A percentile compares a stretch with the other conserved stretches of the same genome.
phyloP scores from a whole-genome alignment of 441 rosid species.

The Mallotus repandus region DNA sequence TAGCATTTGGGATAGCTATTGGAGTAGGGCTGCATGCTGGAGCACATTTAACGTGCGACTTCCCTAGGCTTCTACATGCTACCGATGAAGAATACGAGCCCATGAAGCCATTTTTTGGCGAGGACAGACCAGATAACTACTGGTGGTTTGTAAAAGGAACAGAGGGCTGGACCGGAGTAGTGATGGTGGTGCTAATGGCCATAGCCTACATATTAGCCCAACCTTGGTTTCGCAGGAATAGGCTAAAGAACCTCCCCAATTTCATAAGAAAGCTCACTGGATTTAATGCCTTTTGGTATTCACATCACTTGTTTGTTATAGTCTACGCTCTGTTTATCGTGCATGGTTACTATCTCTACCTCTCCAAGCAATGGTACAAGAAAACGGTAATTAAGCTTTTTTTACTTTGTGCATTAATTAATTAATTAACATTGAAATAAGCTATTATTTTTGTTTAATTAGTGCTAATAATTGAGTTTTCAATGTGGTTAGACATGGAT shows the following conservation, averaged over 20 bases:
- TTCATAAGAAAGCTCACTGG: conserved; percentile 75
- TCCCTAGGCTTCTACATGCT: conserved; percentile 62
- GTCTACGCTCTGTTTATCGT: conserved; percentile 62
- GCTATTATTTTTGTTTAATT: too few relatives aligned
- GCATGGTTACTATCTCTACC: conserved; percentile 61
- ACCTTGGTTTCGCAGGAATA: conserved; percentile 59
- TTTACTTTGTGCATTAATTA: too few relatives aligned
- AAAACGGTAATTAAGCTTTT: conserved; percentile 48
- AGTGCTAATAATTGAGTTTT: background rate
- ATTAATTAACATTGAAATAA: too few relatives aligned
- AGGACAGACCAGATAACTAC: conserved; percentile 50
- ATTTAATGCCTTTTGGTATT: conserved; percentile 90
- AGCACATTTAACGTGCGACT: conserved; percentile 71
- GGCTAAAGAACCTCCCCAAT: conserved; percentile 51
- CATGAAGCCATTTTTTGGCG: conserved; percentile 55
- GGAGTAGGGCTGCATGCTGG: conserved; percentile 76
- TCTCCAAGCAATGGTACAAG: conserved; percentile 67
- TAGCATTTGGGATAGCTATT: conserved; percentile 66
- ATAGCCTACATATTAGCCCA: conserved; percentile 68
- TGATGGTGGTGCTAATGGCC: conserved; percentile 68
- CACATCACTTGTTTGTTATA: conserved; percentile 64
- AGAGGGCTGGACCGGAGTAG: conserved; percentile 74
- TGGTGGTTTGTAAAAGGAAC: conserved; percentile 58
- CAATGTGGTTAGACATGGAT: conserved; percentile 65
- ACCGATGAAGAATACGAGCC: conserved; percentile 55